Evolutionary conservation across 805 yeast species (phyloP).

Genomic region (Zygotorulaspora sp.): DNA sequence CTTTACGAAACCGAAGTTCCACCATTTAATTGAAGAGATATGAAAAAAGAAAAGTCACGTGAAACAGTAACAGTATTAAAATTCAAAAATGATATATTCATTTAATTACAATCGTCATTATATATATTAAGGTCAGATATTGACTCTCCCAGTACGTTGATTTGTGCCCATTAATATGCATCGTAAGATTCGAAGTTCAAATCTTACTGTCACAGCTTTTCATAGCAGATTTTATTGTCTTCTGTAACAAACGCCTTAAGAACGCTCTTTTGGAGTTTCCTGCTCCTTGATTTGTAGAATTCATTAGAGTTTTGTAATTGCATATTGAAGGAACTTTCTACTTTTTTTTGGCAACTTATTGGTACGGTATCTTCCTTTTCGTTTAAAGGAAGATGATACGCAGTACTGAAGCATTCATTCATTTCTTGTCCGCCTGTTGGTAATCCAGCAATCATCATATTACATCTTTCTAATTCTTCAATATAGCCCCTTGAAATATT

Average conservation of each 20-base stretch:
- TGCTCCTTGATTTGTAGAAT: constrained; percentile 6
- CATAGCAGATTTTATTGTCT: constrained; percentile 28
- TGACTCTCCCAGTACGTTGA: not conserved
- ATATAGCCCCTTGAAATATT: constrained; percentile 23
- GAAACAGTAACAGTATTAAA: not conserved
- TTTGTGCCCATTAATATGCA: constrained; percentile 2
- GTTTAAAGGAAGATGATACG: constrained; percentile 1
- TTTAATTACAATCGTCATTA: constrained; percentile 1
- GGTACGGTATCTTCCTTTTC: constrained; percentile 6
- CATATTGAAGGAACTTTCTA: not conserved
- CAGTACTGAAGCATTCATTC: constrained; percentile 1
- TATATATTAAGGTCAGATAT: not conserved
- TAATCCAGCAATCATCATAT: constrained; percentile 9
- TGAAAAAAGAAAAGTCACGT: not conserved
- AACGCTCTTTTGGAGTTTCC: constrained; percentile 19
- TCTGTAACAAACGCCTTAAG: constrained; percentile 23
- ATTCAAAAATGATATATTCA: not conserved
- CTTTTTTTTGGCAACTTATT: constrained; percentile 1
- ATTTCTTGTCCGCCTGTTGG: constrained; percentile 2
- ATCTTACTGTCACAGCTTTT: constrained; percentile 15
- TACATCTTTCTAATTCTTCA: constrained; percentile 21
- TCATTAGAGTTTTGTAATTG: constrained; percentile 1
- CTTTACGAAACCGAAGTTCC: not conserved
- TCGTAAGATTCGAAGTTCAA: no score
- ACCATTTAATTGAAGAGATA: not conserved